Evolutionary conservation across 2,329 filamentous ascomycete species (phyloP).

Genomic region (Hypoxylon sp.): DNA sequence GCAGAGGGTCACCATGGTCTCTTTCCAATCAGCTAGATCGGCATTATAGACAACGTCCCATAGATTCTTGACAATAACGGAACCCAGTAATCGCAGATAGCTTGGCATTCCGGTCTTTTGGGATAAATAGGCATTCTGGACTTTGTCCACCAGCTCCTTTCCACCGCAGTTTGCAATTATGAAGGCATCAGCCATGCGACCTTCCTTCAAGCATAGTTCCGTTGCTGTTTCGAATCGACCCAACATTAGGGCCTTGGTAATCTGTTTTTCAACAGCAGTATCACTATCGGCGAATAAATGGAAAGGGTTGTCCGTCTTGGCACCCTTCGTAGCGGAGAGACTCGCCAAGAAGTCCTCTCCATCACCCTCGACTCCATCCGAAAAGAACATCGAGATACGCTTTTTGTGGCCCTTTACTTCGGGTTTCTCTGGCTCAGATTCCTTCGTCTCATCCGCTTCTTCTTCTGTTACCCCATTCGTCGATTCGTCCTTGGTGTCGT

Average conservation of each 20-base stretch:
- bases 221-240: slow-evolving; percentile 91
- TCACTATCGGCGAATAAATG: slow-evolving; percentile 87
- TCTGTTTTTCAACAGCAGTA: slow-evolving; percentile 81
- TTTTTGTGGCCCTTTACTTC: slow-evolving; percentile 58
- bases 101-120: slow-evolving; percentile 84
- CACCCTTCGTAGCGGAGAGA: slow-evolving; percentile 86
- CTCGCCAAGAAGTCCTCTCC: slow-evolving; percentile 88
- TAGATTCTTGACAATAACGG: slow-evolving; percentile 93
- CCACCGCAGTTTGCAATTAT: slow-evolving; percentile 98
- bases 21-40: slow-evolving; percentile 92
- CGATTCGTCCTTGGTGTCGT: slow-evolving; percentile 62
- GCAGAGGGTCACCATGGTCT: slow-evolving; percentile 94
- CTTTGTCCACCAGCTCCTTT: slow-evolving; percentile 91
- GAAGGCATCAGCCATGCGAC: slow-evolving; percentile 93
- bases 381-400: slow-evolving; percentile 81
- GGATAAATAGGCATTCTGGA: slow-evolving; percentile 88
- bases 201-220: slow-evolving; percentile 86
- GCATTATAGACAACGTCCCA: slow-evolving; percentile 99
- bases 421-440: slow-evolving; percentile 57
- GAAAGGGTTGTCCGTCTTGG: slow-evolving; percentile 94
- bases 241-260: slow-evolving; percentile 87
- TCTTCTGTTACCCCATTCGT: slow-evolving; percentile 57
- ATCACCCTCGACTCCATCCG: slow-evolving; percentile 70
- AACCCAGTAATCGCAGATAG: slow-evolving; percentile 88
- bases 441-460: slow-evolving; percentile 54